phyloP scores from a whole-genome alignment of 176 grass and related monocot genomes.

The Avena eriantha region DNA sequence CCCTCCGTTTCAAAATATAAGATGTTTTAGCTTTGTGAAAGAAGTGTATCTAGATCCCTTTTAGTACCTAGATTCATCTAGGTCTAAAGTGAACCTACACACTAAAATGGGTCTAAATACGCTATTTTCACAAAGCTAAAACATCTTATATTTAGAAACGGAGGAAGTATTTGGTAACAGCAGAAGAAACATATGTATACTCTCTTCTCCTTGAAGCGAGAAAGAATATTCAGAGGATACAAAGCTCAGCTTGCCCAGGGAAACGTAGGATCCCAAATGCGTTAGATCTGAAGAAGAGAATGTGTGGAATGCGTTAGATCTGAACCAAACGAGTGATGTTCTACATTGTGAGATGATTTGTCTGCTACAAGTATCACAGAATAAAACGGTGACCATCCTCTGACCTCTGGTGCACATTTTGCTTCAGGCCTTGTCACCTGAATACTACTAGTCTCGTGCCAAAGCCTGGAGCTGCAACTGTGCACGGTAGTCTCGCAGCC shows the following conservation, averaged over 20 bases:
- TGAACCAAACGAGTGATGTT: too few relatives aligned
- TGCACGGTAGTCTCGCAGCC: neutral
- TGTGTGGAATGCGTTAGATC: too few relatives aligned
- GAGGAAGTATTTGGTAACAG: neutral
- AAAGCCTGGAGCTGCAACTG: neutral
- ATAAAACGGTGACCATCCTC: neutral
- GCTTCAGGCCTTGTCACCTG: neutral
- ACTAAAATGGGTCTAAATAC: too few relatives aligned
- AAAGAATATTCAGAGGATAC: neutral
- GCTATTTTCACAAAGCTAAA: too few relatives aligned
- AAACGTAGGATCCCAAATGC: neutral
- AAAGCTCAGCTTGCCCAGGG: neutral
- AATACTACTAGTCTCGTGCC: neutral
- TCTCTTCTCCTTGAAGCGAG: neutral
- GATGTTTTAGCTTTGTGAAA: too few relatives aligned
- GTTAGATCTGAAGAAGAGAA: neutral
- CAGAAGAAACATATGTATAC: neutral
- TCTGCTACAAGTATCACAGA: too few relatives aligned
- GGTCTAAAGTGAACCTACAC: too few relatives aligned
- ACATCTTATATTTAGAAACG: too few relatives aligned
- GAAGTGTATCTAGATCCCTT: too few relatives aligned
- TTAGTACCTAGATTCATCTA: too few relatives aligned
- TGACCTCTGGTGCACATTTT: neutral
- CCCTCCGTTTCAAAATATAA: too few relatives aligned
- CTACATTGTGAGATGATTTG: too few relatives aligned